Evolutionary conservation across 2,329 filamentous ascomycete species (phyloP).

Genomic region (Septoria petroselini): DNA sequence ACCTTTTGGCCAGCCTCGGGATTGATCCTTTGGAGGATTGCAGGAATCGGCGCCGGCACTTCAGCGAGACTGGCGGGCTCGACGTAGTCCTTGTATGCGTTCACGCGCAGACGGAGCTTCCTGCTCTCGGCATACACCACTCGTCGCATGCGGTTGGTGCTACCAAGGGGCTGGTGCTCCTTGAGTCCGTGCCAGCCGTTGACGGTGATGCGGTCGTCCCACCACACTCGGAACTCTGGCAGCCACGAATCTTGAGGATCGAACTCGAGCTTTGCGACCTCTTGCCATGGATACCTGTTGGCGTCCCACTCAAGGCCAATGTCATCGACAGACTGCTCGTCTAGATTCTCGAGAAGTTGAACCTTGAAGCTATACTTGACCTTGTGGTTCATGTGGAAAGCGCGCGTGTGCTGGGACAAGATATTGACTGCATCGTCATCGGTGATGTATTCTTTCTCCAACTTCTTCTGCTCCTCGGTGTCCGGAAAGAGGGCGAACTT

Average conservation of each 20-base stretch:
- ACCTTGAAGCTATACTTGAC: constrained; percentile 39
- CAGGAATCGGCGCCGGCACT: constrained; percentile 38
- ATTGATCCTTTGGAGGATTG: constrained; percentile 29
- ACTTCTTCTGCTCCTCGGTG: constrained; percentile 32
- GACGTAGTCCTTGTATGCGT: constrained; percentile 42
- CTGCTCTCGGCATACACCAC: constrained; percentile 44
- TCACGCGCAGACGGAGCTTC: constrained; percentile 41
- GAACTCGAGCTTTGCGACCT: constrained; percentile 40
- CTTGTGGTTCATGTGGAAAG: constrained; percentile 37
- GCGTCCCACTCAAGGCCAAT: constrained; percentile 37
- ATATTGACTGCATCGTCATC: constrained; percentile 36
- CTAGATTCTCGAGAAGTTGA: constrained; percentile 36
- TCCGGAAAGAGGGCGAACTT: constrained; percentile 37
- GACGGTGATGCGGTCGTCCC: constrained; percentile 42
- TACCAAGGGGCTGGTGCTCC: constrained; percentile 41
- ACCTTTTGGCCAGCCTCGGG: constrained; percentile 28
- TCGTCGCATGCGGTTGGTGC: constrained; percentile 42
- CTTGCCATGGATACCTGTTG: constrained; percentile 37
- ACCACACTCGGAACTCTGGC: constrained; percentile 43
- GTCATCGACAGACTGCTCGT: constrained; percentile 39
- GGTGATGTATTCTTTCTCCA: constrained; percentile 30
- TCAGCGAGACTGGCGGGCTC: constrained; percentile 40
- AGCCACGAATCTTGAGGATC: constrained; percentile 42
- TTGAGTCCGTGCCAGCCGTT: constrained; percentile 44
- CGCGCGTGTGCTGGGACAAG: constrained; percentile 34